Evolutionary conservation across 306 rosid genomes (phyloP).

Genomic region (Sesbania bispinosa): DNA sequence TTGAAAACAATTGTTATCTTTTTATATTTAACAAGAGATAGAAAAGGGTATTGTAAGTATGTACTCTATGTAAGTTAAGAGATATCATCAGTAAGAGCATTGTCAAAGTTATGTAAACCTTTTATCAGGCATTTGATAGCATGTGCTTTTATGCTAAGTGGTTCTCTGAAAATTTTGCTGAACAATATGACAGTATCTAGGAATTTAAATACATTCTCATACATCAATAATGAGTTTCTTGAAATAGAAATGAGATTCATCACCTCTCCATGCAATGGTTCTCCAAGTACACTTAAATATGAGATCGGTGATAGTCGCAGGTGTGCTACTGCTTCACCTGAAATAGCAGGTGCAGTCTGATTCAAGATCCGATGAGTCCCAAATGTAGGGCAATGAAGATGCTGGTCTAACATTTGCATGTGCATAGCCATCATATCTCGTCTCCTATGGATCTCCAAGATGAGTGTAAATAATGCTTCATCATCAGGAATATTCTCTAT

Average conservation of each 20-base stretch:
- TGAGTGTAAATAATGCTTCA: conserved; percentile 86
- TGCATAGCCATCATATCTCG: conserved; percentile 99
- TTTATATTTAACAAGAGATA: neutral
- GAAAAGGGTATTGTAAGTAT: neutral
- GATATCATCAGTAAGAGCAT: neutral
- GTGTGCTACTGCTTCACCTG: conserved; percentile 63
- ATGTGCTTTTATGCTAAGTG: neutral
- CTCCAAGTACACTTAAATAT: conserved; percentile 95
- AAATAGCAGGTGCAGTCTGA: conserved; percentile 56
- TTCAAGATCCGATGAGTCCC: conserved; percentile 79
- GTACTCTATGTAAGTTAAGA: neutral
- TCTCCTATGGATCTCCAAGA: conserved; percentile 94
- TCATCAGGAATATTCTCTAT: conserved; percentile 93
- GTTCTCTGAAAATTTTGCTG: neutral
- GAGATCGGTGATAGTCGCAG: conserved; percentile 87
- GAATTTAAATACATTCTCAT: conserved; percentile 6
- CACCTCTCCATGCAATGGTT: conserved; percentile 98
- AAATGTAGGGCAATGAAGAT: conserved; percentile 96
- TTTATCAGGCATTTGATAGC: neutral
- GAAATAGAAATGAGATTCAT: conserved; percentile 33
- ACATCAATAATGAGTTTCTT: conserved; percentile 15
- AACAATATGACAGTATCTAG: conserved; percentile 1
- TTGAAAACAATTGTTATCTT: neutral
- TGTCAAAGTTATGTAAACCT: neutral
- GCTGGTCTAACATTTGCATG: conserved; percentile 99